Conservation (phyloP, 75 land plant species). For the Sequoia sempervirens region DNA sequence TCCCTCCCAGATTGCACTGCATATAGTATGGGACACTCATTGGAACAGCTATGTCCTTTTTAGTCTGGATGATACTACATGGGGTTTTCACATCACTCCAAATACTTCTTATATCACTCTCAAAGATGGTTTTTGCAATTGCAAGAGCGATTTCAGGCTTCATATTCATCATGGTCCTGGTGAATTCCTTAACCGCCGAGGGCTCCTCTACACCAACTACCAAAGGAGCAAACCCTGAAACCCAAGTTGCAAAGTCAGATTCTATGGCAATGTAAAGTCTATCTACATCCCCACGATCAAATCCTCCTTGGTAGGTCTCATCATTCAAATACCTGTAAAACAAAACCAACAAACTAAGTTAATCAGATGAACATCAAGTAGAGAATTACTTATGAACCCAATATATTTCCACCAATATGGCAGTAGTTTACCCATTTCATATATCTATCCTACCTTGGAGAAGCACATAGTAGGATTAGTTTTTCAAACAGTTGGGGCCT, state of each 20-base stretch:
- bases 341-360: neutral
- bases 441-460: slow-evolving; percentile 49
- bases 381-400: neutral
- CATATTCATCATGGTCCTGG: slow-evolving; percentile 30
- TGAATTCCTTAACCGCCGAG: slow-evolving; percentile 19
- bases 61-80: slow-evolving; percentile 50
- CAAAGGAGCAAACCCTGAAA: slow-evolving; percentile 29
- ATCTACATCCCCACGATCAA: slow-evolving; percentile 37
- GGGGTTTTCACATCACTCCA: slow-evolving; percentile 42
- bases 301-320: slow-evolving; percentile 66
- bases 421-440: too few relatives aligned
- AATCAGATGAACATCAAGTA: neutral
- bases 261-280: slow-evolving; percentile 30
- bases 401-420: too few relatives aligned
- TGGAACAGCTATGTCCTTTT: slow-evolving; percentile 54
- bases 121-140: slow-evolving; percentile 45
- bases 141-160: slow-evolving; percentile 44
- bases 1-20: slow-evolving; percentile 12
- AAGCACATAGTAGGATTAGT: slow-evolving; percentile 60
- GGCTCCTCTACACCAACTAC: slow-evolving; percentile 35
- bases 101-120: slow-evolving; percentile 35
- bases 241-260: slow-evolving; percentile 44
- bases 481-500: slow-evolving; percentile 56
- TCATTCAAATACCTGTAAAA: slow-evolving; percentile 56
- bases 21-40: slow-evolving; percentile 38